Base-by-base conservation (phyloP, 2,329 filamentous ascomycete genomes). In the Metarhizium guizhouense region DNA sequence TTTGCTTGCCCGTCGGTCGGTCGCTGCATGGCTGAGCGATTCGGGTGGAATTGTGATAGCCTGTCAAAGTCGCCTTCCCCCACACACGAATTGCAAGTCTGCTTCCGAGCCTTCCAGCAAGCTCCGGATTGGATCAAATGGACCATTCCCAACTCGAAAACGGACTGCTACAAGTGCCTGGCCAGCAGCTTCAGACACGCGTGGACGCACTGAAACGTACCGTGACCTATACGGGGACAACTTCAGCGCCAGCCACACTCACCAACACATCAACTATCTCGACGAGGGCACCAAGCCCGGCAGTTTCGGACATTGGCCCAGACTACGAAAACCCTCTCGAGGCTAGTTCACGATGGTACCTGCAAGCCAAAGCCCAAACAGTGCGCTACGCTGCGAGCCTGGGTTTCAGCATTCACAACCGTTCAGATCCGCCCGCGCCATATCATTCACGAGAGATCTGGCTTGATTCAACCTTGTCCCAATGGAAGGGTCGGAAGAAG, bases 301-400 rank as follows among this genome's bases (percentile, higher is more conserved):
- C 65, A 29, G 67, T 67, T 50, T 65, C 62, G 45, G 67, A 65
- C 54, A 64, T 69, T 58, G 62, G 66, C 53, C 62, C 63, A 56
- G 72, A 70, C 49, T 76, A 77, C 58, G 67, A 70, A 53, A 77
- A 77, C 58, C 72, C 73, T 18, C 69, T 76, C 50, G 73, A 76
- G 57, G 62, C 63, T 48, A 72, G 70, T 55, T 73, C 74, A 20
- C 69, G 74, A 58, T 76, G 74, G 74, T 68, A 70, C 51, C 67
- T 77, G 54, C 64, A 64, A 40, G 73, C 74, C 52, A 70, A 72
- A 16, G 74, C 73, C 49, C 68, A 73, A 52, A 71, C 74, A 47
- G 67, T 76, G 51, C 73, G 75, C 38, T 73, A 73, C 53, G 75
- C 72, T 43, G 73, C 75, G 53, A 72, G 68, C 57, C 57, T 76